Conservation (phyloP, 345 rosid genomes). For the Citrus glauca region DNA sequence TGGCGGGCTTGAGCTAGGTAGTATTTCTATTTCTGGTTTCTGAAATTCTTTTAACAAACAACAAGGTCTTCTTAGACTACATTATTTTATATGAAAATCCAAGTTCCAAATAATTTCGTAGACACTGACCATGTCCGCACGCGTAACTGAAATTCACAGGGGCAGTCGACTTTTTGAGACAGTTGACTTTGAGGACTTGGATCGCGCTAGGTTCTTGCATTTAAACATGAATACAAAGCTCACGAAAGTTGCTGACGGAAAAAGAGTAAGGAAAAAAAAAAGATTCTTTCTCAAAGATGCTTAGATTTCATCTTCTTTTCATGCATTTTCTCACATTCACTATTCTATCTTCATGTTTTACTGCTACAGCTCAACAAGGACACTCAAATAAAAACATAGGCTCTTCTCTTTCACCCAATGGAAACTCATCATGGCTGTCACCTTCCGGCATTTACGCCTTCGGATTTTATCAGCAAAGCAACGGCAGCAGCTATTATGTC, state of each 20-base stretch:
- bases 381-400: constrained; percentile 16
- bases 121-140: too few relatives aligned
- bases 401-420: constrained; percentile 18
- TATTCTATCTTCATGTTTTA: not conserved
- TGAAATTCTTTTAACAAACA: too few relatives aligned
- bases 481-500: constrained; percentile 12
- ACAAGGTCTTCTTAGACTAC: too few relatives aligned
- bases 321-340: constrained; percentile 4
- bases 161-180: too few relatives aligned
- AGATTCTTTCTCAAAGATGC: not conserved
- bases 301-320: not conserved
- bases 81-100: too few relatives aligned
- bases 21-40: too few relatives aligned
- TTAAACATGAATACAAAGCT: not conserved
- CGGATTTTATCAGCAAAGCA: constrained; percentile 26
- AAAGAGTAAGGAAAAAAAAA: too few relatives aligned
- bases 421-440: constrained; percentile 25
- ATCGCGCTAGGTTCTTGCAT: not conserved
- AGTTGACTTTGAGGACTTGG: too few relatives aligned
- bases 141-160: too few relatives aligned
- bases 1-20: too few relatives aligned
- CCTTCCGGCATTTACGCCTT: constrained; percentile 35
- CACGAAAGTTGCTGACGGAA: too few relatives aligned
- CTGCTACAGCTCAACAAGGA: constrained; percentile 13
- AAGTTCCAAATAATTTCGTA: too few relatives aligned